Evolutionary conservation across 768 basidiomycete genomes (phyloP).

Genomic region (Stropharia rugosoannulata): DNA sequence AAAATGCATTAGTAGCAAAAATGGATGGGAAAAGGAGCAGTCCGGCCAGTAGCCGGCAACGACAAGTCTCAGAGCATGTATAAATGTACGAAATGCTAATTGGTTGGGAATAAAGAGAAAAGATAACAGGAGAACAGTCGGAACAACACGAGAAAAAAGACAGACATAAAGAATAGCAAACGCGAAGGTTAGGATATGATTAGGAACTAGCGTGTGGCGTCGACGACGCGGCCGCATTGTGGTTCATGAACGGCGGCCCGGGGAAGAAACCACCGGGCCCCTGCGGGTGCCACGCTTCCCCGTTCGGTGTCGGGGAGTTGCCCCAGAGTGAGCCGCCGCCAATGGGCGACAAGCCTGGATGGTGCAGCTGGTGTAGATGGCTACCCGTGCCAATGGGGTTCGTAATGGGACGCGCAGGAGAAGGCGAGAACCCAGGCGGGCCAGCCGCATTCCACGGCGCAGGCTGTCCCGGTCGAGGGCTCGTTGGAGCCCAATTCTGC

Average conservation of each 20-base stretch:
- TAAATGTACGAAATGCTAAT: slow-evolving; percentile 4
- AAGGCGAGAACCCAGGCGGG: slow-evolving; percentile 32
- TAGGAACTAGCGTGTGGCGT: slow-evolving; percentile 33
- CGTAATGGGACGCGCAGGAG: slow-evolving; percentile 18
- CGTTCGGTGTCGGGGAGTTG: slow-evolving; percentile 25
- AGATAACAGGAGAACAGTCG: slow-evolving; percentile 7
- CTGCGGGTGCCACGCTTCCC: slow-evolving; percentile 49
- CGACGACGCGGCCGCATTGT: slow-evolving; percentile 51
- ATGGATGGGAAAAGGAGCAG: slow-evolving; percentile 2
- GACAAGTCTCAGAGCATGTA: slow-evolving; percentile 3
- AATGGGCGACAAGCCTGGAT: slow-evolving; percentile 22
- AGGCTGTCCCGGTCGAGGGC: slow-evolving; percentile 43
- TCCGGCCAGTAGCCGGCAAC: background rate
- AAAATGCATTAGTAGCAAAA: slow-evolving; percentile 19
- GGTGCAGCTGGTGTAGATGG: slow-evolving; percentile 15
- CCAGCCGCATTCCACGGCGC: slow-evolving; percentile 47
- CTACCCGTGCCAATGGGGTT: slow-evolving; percentile 15
- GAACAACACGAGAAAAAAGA: slow-evolving; percentile 12
- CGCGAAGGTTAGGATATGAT: slow-evolving; percentile 3
- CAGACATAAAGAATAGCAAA: slow-evolving; percentile 1
- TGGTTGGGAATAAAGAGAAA: background rate
- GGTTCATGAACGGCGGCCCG: slow-evolving; percentile 41
- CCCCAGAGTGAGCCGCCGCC: slow-evolving; percentile 39
- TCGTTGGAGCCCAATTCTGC: slow-evolving; percentile 51
- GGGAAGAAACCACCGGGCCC: slow-evolving; percentile 41